Base-by-base conservation (phyloP, 2,329 filamentous ascomycete species). In the Penicillium sp. region DNA sequence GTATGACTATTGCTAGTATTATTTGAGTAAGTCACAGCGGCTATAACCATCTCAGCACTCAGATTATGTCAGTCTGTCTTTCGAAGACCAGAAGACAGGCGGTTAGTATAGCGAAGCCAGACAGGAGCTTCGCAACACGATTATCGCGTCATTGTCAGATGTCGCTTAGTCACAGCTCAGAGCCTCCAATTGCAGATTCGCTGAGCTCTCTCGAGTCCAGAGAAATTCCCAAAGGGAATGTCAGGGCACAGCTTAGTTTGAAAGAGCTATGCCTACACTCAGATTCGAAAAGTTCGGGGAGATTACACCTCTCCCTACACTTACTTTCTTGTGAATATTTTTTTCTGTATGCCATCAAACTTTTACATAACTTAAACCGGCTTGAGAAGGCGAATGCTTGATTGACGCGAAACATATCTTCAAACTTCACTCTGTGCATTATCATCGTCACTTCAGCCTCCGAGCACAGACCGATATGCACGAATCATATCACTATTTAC, bases 1-100 rank as follows among this genome's bases (percentile, higher is more conserved):
- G 78, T 52, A 81, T 81, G 79, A 80, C 76, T 25, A 80, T 81
- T 60, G 79, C 79, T 14, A 81, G 75, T 65, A 80, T 81, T 60
- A 80, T 80, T 28, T 79, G 63, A 75, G 51, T 26, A 28, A 16
- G 25, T 30, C 4, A 16, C 14, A 6, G 14, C 3, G 26, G 7
- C 25, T 48, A n/a, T n/a, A n/a, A 4, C 4, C 10, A 7, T 6
- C 13, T n/a, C n/a, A 8, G 2, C n/a, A 28, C 5, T 48, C 4
- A 16, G 6, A 30, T 48, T 10, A 28, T 30, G 4, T 8, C 10
- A 14, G 11, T 2, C 14, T 35, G 28, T 10, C 16, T 14, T 51
- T 8, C 25, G 22, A 22, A 22, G 5, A 14, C 10, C 22, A 4
- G n/a, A 33, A 51, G 25, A 10, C 43, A 16, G 45, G 45, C 7